A percentile compares a stretch with the other conserved stretches of the same genome.
These are phyloP conservation scores for Agaricus sinodeliciosus DNA, from an alignment of 768 basidiomycete species.

Conservation along the genomic window DNA sequence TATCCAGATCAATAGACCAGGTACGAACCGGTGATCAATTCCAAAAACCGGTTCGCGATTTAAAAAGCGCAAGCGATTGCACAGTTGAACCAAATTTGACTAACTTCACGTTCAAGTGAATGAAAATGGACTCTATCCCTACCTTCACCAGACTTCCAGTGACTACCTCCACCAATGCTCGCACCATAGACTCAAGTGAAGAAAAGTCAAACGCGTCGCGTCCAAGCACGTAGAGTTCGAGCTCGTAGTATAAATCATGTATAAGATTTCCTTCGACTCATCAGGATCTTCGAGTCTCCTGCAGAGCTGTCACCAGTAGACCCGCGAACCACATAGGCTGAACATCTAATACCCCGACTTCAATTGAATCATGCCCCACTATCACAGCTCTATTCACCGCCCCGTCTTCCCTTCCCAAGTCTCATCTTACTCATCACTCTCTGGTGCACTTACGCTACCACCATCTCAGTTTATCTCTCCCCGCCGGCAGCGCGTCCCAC, in stretches of 20 bases:
- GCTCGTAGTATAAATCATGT: conserved; percentile 3
- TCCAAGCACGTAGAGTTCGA: no score
- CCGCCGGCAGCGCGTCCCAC: conserved; percentile 2
- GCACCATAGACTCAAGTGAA: neutral
- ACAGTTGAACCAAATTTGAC: no score
- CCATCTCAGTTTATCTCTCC: conserved; percentile 8
- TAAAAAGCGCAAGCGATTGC: no score
- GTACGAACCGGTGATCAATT: no score
- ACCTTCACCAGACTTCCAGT: no score
- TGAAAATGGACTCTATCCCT: no score
- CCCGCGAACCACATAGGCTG: neutral
- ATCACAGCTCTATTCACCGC: conserved; percentile 7
- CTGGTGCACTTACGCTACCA: conserved; percentile 8
- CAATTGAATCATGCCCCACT: neutral
- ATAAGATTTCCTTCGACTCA: neutral
- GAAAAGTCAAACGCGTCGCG: neutral
- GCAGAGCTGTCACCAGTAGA: neutral
- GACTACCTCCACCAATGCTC: neutral
- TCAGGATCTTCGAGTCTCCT: neutral
- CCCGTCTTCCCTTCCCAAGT: conserved; percentile 8
- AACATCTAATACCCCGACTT: conserved; percentile 3
- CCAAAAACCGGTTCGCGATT: no score
- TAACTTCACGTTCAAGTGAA: no score
- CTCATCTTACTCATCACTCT: conserved; percentile 8
- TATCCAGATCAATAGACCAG: no score